phyloP scores from a whole-genome alignment of 2,329 filamentous ascomycete genomes.

The Plectosphaerella cucumerina region DNA sequence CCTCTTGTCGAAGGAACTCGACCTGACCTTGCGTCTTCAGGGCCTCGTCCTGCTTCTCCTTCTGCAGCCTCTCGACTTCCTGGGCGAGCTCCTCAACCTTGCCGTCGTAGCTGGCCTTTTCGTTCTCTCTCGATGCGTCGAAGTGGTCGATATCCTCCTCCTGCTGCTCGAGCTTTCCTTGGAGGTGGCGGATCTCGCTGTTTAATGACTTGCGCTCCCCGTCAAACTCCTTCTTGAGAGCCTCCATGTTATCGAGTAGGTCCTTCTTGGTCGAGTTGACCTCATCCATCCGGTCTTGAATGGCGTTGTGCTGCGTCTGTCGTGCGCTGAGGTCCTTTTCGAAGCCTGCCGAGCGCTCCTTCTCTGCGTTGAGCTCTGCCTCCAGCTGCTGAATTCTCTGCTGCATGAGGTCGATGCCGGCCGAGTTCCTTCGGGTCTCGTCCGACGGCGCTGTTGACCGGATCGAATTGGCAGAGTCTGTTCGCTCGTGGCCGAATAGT shows the following conservation, averaged over 20 bases:
- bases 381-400: constrained; percentile 63
- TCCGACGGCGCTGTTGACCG: constrained; percentile 34
- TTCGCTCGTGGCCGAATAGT: constrained; percentile 49
- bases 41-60: constrained; percentile 52
- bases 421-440: constrained; percentile 41
- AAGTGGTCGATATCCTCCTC: constrained; percentile 90
- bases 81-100: constrained; percentile 63
- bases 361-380: constrained; percentile 67
- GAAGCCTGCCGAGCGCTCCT: constrained; percentile 59
- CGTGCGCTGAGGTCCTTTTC: constrained; percentile 65
- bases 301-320: constrained; percentile 53
- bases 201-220: constrained; percentile 81
- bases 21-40: constrained; percentile 59
- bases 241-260: constrained; percentile 90
- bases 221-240: constrained; percentile 82
- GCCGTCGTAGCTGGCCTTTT: constrained; percentile 67
- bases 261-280: constrained; percentile 90
- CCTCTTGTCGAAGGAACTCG: constrained; percentile 58
- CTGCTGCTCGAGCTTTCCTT: constrained; percentile 75
- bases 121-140: constrained; percentile 77
- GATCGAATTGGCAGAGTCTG: constrained; percentile 45
- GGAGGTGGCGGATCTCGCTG: constrained; percentile 71
- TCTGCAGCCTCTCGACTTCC: constrained; percentile 63
- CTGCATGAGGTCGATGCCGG: constrained; percentile 40
- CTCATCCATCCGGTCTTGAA: constrained; percentile 72